Base-by-base conservation (phyloP, 139 green algal species). In the Tetradesmus obliquus region DNA sequence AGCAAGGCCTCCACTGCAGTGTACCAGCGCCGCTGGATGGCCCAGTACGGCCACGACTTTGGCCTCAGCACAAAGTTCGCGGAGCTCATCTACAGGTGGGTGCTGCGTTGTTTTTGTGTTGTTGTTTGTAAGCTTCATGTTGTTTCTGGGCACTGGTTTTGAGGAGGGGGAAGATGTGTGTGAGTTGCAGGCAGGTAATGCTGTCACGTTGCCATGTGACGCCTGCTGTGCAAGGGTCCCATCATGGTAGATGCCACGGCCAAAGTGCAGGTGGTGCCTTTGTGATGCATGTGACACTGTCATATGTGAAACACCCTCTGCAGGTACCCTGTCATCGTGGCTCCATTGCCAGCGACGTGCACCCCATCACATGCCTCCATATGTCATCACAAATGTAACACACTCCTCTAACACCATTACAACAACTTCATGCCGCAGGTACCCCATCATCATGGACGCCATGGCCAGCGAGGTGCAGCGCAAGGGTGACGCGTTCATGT, bases 11-110 rank as follows among this genome's bases (percentile, higher is more conserved):
- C 92, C 88, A 97, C 93, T 5, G 82, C 81, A 20, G 82, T 93
- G 69, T 99, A 98, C 88, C 80, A 97, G 93, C 92, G 91, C n/a
- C 91, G 93, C 74, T 98, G 96, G 95, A 95, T 95, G 88, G 32
- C 94, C 62, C 55, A 91, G 3, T 99, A 95, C 88, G 97, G 97
- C 85, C 94, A 99, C 89, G 97, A 99, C 94, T 99, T 99, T 91
- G 93, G 91, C 88, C 93, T 96, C 88, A 93, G 71, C 88, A 93
- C 92, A 79, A 91, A 91, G 69, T 95, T 96, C 66, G 94, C 94
- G 9, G 92, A 94, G 87, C 80, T 91, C 13, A 91, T 97, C 51
- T 95, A 94, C 90, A 93, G 91, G 90, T 95, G 74, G 62, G 22
- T 55, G 53, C 72, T 55, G 86, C 13, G 82, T 83, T 90, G 17